phyloP scores from a whole-genome alignment of 495 filamentous ascomycete genomes.

The Podospora comata region DNA sequence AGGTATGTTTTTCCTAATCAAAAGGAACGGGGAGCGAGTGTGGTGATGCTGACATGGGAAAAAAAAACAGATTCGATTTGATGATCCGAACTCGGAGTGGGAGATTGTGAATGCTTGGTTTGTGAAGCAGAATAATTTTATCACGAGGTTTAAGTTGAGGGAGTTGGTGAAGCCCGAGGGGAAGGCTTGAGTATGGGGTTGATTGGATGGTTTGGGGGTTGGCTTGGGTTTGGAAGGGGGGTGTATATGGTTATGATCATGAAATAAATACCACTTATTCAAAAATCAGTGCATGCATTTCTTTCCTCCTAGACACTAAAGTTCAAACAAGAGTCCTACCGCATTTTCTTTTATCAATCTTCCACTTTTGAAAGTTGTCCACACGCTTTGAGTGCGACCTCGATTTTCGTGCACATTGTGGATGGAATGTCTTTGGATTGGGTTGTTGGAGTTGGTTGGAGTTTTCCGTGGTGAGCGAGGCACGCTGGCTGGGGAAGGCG shows the following conservation, averaged over 20 bases:
- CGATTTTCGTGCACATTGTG: too few species aligned
- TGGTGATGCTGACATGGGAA: slow-evolving; percentile 14
- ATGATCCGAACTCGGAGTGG: slow-evolving; percentile 60
- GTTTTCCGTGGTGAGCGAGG: too few species aligned
- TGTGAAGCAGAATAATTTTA: slow-evolving; percentile 64
- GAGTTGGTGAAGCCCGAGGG: slow-evolving; percentile 43
- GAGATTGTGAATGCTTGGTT: slow-evolving; percentile 71
- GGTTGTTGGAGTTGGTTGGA: too few species aligned
- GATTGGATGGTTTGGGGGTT: background rate
- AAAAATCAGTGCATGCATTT: background rate
- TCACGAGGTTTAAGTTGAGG: slow-evolving; percentile 51
- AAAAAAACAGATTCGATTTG: slow-evolving; percentile 51
- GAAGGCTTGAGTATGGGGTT: slow-evolving; percentile 1
- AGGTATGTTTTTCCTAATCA: slow-evolving; percentile 41
- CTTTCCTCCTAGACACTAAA: too few species aligned
- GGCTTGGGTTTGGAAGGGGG: background rate
- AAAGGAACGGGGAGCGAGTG: background rate
- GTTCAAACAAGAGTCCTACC: too few species aligned
- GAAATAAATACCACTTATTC: background rate
- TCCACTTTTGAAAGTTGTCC: too few species aligned
- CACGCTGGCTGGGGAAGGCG: too few species aligned
- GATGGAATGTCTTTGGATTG: too few species aligned
- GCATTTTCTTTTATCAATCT: too few species aligned
- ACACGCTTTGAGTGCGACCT: too few species aligned
- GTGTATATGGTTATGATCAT: background rate